These are phyloP conservation scores for Aspergillus nanangensis DNA, from an alignment of 495 filamentous ascomycete species.

Conservation along the genomic window DNA sequence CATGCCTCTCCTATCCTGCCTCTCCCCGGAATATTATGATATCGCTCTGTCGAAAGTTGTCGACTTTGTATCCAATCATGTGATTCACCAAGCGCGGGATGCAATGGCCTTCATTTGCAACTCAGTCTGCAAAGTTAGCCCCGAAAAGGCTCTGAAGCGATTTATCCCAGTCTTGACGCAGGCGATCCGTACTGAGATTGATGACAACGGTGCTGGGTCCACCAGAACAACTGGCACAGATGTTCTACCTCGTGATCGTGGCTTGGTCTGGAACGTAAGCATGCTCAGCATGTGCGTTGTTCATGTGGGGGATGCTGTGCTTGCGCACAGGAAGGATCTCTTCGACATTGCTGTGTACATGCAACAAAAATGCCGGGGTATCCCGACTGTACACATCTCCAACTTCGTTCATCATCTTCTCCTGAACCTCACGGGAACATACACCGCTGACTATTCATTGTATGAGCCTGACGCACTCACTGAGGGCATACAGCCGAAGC, in stretches of 20 bases:
- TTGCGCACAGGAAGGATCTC: slow-evolving; percentile 82
- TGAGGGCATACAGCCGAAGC: slow-evolving; percentile 54
- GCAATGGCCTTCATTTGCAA: slow-evolving; percentile 99
- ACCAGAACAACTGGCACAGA: slow-evolving; percentile 90
- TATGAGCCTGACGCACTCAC: slow-evolving; percentile 66
- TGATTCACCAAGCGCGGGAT: slow-evolving; percentile 94
- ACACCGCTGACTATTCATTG: slow-evolving; percentile 80
- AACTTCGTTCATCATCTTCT: slow-evolving; percentile 98
- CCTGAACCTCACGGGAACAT: slow-evolving; percentile 92
- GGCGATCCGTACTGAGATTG: slow-evolving; percentile 93
- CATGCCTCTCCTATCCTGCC: slow-evolving; percentile 80
- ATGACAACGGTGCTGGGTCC: slow-evolving; percentile 94
- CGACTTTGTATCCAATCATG: slow-evolving; percentile 89
- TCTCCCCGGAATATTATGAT: slow-evolving; percentile 93
- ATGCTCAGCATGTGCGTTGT: slow-evolving; percentile 98
- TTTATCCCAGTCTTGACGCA: slow-evolving; percentile 85
- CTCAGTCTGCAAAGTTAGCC: slow-evolving; percentile 88
- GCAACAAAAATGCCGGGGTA: slow-evolving; percentile 89
- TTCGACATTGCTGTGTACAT: slow-evolving; percentile 91
- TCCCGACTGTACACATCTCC: slow-evolving; percentile 90
- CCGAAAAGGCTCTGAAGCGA: slow-evolving; percentile 83
- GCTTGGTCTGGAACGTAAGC: slow-evolving; percentile 93
- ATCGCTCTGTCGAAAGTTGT: slow-evolving; percentile 87
- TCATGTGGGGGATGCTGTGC: slow-evolving; percentile 83
- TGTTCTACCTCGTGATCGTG: slow-evolving; percentile 86